Evolutionary conservation across 257 asterid species (phyloP), one percentile per base, ranked within the genome.

Genomic region (Jasminum sambac): DNA sequence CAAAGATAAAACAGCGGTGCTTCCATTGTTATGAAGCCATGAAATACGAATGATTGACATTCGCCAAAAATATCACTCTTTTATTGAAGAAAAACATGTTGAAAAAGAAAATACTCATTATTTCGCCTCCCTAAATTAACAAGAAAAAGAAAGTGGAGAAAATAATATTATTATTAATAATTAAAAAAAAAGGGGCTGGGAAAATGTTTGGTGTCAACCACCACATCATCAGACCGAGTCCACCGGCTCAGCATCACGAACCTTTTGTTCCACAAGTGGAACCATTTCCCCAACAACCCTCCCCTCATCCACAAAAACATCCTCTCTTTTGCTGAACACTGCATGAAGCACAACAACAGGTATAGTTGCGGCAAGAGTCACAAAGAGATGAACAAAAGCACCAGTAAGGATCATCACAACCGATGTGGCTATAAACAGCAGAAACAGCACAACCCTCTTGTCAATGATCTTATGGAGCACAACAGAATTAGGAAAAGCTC

Each of bases 341-440:
- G 91, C 92, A 77, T 77, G 88, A 63, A 79, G 64, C 21, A 83
- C 4, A 37, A 88, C 74, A 17, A 90, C 0, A 1, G 96, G 96
- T 17, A 67, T 1, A 1, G 90, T 79, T 0, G 87, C 80, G 63
- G 79, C 86, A 11, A 86, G 79, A 57, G 84, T 83, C 52, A 76
- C 72, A 42, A 80, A 66, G 2, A 92, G 83, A 76, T 89, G 96
- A 66, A 84, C 11, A 3, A 63, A 92, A 3, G 96, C 88, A 0
- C 5, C 0, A 8, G 95, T 88, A 1, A 87, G 11, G 24, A 88
- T 74, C 78, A 92, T 41, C 78, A 37, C 77, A 8, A 81, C 9
- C 0, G 41, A 76, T 1, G 83, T 66, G 0, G 69, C 50, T 7
- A 81, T 63, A 40, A 74, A 80, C 42, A 89, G 69, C 8, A 81